These are phyloP conservation scores for Perkinsus chesapeaki DNA, from an alignment of 169 alveolate species.

Conservation along the genomic window DNA sequence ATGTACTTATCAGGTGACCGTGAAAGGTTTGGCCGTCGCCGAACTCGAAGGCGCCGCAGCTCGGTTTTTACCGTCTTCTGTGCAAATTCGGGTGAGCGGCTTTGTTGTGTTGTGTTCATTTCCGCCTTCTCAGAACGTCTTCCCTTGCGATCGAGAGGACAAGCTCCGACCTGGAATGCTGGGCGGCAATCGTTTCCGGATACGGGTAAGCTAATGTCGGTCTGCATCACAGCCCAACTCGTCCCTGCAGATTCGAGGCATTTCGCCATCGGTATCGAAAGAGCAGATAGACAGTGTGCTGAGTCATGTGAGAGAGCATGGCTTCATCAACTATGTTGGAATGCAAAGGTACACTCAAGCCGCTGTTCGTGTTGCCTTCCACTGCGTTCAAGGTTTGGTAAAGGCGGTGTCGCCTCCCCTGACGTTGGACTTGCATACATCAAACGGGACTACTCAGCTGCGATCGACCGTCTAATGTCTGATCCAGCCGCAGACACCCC, in stretches of 20 bases:
- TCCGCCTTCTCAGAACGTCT: background rate
- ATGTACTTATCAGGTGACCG: background rate
- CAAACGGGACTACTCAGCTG: background rate
- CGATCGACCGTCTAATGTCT: background rate
- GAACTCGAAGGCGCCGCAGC: background rate
- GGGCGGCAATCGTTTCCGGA: background rate
- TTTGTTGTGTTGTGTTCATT: too few relatives aligned
- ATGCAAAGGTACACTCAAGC: background rate
- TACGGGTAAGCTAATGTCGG: background rate
- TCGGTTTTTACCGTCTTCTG: background rate
- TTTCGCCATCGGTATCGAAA: background rate
- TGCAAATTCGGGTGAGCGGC: background rate
- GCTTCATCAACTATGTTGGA: background rate
- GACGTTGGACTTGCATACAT: background rate
- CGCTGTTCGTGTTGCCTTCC: background rate
- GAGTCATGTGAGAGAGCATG: background rate
- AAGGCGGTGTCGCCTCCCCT: background rate
- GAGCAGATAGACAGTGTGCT: background rate
- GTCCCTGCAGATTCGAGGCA: background rate
- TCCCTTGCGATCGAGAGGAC: background rate
- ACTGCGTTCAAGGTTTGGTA: background rate
- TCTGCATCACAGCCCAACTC: background rate
- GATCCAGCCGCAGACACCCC: background rate
- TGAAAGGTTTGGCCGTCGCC: background rate
- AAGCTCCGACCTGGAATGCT: background rate